phyloP scores from a whole-genome alignment of 2,329 filamentous ascomycete genomes.

The Neofusicoccum cordaticola region DNA sequence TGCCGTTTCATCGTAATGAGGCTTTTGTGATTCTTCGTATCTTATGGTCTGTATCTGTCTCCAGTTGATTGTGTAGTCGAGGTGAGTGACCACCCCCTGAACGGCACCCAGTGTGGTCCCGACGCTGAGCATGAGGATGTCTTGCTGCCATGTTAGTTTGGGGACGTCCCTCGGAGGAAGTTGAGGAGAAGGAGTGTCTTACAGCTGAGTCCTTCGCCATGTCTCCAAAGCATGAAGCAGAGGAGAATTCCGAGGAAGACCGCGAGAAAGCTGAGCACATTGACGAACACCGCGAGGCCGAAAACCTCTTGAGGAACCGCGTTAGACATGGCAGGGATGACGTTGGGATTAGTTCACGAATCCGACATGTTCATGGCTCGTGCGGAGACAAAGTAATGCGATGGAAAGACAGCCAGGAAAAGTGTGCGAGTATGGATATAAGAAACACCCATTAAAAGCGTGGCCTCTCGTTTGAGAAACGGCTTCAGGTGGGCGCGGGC shows the following conservation, averaged over 20 bases:
- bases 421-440: background rate
- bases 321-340: background rate
- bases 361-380: background rate
- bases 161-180: background rate
- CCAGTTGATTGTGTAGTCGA: conserved; percentile 11
- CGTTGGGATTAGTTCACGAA: background rate
- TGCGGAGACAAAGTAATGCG: background rate
- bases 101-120: conserved; percentile 3
- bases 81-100: background rate
- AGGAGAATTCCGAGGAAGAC: conserved; percentile 7
- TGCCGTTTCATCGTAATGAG: background rate
- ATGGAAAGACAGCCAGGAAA: background rate
- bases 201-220: conserved; percentile 9
- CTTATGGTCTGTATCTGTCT: background rate
- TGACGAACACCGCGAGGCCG: conserved; percentile 2
- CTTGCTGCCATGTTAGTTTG: background rate
- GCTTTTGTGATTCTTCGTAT: background rate
- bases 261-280: background rate
- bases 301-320: background rate
- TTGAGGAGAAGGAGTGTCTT: background rate
- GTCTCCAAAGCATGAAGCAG: conserved; percentile 7
- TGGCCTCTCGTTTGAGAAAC: background rate
- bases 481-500: background rate
- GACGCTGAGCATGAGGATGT: conserved; percentile 8
- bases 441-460: background rate